Percentiles rank a stretch among this genome's conserved stretches.
These are phyloP conservation scores for Amanita muscaria DNA, from an alignment of 768 basidiomycete genomes.

Conservation along the genomic window DNA sequence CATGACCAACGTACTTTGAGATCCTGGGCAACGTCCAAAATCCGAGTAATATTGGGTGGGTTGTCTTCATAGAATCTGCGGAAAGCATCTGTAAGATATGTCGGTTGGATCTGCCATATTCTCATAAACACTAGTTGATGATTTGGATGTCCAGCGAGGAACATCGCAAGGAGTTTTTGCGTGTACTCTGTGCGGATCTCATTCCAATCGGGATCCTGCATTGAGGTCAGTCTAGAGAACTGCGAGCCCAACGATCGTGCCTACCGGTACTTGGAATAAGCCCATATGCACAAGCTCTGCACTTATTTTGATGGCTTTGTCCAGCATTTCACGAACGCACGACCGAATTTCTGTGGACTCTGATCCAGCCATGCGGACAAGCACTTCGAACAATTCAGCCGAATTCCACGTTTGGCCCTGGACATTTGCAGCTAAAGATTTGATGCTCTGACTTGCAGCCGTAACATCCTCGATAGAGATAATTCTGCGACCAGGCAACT, in stretches of 20 bases:
- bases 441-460: constrained; percentile 82
- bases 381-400: constrained; percentile 78
- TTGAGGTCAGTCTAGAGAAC: constrained; percentile 10
- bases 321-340: constrained; percentile 84
- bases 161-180: constrained; percentile 77
- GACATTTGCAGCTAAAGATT: constrained; percentile 80
- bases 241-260: constrained; percentile 19
- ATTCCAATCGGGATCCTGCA: constrained; percentile 75
- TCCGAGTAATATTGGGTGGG: constrained; percentile 87
- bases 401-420: constrained; percentile 96
- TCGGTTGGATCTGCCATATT: constrained; percentile 85
- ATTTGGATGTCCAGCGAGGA: constrained; percentile 87
- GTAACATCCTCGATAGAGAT: constrained; percentile 87
- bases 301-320: constrained; percentile 88
- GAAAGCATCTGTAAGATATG: constrained; percentile 81
- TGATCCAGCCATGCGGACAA: constrained; percentile 71
- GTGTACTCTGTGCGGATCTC: constrained; percentile 84
- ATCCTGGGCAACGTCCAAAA: constrained; percentile 92
- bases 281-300: constrained; percentile 95
- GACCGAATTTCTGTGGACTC: constrained; percentile 62
- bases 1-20: constrained; percentile 53
- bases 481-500: constrained; percentile 72
- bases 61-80: constrained; percentile 89
- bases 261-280: constrained; percentile 78
- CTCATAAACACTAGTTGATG: constrained; percentile 97